Evolutionary conservation across 177 flowering plant species (phyloP), one percentile per base, ranked within the genome.

Genomic region (Tripterygium wilfordii): DNA sequence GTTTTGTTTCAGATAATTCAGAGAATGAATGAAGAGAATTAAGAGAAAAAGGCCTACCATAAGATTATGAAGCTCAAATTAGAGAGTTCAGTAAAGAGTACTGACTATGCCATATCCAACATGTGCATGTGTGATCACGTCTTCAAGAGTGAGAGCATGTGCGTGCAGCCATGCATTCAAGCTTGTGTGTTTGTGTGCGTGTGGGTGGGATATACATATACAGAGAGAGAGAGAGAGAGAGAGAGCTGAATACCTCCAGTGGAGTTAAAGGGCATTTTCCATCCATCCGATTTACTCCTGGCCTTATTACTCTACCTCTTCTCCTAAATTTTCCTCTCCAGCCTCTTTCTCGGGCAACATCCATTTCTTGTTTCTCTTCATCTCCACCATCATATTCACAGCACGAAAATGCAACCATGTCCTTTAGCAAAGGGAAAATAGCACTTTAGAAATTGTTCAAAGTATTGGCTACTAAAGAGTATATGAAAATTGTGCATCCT

Each of bases 391-490:
- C 96, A 75, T 92, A 92, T 47, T 66, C 74, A 67, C 98, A 92
- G 62, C 98, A 92, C 25, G 98, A 92, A 70, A 92, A 92, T 21
- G 96, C 98, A 43, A 92, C 98, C 98, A 92, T 92, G 64, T 88
- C 96, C 98, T 88, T 54, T n/a, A 37, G 54, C 22, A 29, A 35
- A 41, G 19, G 16, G 21, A 46, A 48, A 10, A 24, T 25, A 16
- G 25, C 35, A 25, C n/a, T 41, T 47, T 23, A 57, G 51, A 57
- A 37, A 20, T 23, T 8, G 32, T 16, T 24, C 16, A 40, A 45
- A 17, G 19, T 9, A 37, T 8, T n/a, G n/a, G 31, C 12, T 30
- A 14, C 33, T 14, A 23, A 42, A 17, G 28, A 10, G 22, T 37
- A 48, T 1, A 17, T 2, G 43, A 19, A 10, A 45, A 54, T 4